These are phyloP conservation scores for Boletus sp. DNA, from an alignment of 768 basidiomycete genomes.

Conservation along the genomic window DNA sequence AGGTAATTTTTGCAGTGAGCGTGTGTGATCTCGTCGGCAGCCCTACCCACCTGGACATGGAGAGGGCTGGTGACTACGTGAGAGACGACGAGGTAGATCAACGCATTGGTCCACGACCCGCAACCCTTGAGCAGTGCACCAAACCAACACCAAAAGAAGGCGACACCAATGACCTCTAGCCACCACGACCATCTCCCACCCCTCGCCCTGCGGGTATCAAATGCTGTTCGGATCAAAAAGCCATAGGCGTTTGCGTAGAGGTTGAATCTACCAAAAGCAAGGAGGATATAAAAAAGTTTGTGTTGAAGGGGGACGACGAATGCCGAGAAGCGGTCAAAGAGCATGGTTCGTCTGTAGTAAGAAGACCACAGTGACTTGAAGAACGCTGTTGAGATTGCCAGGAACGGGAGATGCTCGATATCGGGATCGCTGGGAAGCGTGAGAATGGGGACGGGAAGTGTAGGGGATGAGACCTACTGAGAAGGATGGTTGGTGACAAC, in stretches of 20 bases:
- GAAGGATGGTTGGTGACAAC: slow-evolving; percentile 98
- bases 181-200: slow-evolving; percentile 79
- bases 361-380: slow-evolving; percentile 86
- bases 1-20: slow-evolving; percentile 5
- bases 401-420: slow-evolving; percentile 88
- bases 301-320: slow-evolving; percentile 77
- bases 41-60: slow-evolving; percentile 77
- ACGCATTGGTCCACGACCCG: slow-evolving; percentile 63
- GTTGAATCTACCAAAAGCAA: slow-evolving; percentile 91
- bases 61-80: slow-evolving; percentile 86
- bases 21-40: neutral
- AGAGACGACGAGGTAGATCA: slow-evolving; percentile 79
- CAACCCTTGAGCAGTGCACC: slow-evolving; percentile 63
- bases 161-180: slow-evolving; percentile 69
- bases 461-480: slow-evolving; percentile 54
- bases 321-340: slow-evolving; percentile 67
- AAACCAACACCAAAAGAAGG: slow-evolving; percentile 92
- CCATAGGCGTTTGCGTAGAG: slow-evolving; percentile 85
- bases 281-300: slow-evolving; percentile 86
- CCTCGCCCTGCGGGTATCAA: slow-evolving; percentile 57
- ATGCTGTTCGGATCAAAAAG: slow-evolving; percentile 65
- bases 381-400: slow-evolving; percentile 88
- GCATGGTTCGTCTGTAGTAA: slow-evolving; percentile 88
- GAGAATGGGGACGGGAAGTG: slow-evolving; percentile 3
- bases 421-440: slow-evolving; percentile 62